A percentile compares a stretch with the other conserved stretches of the same genome.
Evolutionary conservation across 805 yeast genomes (phyloP).

Genomic region (Starmerella vitae): DNA sequence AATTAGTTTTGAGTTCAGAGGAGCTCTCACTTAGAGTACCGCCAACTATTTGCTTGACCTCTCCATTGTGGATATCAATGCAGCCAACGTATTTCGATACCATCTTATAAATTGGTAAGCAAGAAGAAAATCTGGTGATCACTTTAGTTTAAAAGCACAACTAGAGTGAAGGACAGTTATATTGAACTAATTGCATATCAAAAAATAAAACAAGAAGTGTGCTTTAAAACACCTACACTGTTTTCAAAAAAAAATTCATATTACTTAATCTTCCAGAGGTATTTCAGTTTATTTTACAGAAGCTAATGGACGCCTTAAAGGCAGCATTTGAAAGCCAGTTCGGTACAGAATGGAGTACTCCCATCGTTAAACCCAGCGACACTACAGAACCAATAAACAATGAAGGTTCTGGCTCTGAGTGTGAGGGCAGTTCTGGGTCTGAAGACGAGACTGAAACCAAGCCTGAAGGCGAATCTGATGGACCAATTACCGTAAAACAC

Average conservation of each 20-base stretch:
- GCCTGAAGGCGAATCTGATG: conserved; percentile 10
- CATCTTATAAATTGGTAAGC: too few species aligned
- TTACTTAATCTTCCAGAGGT: too few species aligned
- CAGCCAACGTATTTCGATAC: conserved; percentile 64
- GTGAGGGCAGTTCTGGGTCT: conserved; percentile 4
- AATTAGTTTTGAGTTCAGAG: conserved; percentile 47
- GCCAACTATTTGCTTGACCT: conserved; percentile 94
- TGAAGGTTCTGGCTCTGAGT: conserved; percentile 4
- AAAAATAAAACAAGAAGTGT: too few species aligned
- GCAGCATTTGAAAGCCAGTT: conserved; percentile 29
- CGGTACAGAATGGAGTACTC: conserved; percentile 24
- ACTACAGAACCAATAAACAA: not conserved
- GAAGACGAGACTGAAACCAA: conserved; percentile 5
- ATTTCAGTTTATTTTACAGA: too few species aligned
- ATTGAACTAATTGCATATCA: too few species aligned
- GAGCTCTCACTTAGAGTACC: conserved; percentile 48
- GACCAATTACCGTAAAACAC: conserved; percentile 27
- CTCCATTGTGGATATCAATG: conserved; percentile 87
- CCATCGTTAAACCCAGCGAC: conserved; percentile 9
- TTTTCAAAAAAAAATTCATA: too few species aligned
- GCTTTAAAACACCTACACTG: too few species aligned
- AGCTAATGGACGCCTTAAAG: conserved; percentile 17
- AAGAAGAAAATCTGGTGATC: too few species aligned
- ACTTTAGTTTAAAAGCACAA: too few species aligned
- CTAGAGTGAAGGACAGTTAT: too few species aligned